phyloP scores from a whole-genome alignment of 2,329 filamentous ascomycete species.

The Xylaria sp. region DNA sequence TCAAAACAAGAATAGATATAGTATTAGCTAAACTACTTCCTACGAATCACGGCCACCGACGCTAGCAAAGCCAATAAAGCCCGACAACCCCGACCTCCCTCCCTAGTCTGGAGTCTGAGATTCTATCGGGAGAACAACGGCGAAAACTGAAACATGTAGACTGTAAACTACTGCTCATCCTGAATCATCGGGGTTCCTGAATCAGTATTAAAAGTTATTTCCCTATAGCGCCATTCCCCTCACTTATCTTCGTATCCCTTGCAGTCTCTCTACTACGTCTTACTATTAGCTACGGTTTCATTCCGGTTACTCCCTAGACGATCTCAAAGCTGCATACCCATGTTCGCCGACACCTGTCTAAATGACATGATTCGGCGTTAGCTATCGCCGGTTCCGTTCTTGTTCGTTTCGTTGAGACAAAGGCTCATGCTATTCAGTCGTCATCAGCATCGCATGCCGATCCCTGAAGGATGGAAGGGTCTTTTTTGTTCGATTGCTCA shows the following conservation, averaged over 20 bases:
- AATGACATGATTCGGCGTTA: not conserved
- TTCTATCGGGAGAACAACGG: not conserved
- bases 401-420: not conserved
- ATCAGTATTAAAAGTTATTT: not conserved
- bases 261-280: not conserved
- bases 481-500: conserved; percentile 15
- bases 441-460: not conserved
- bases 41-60: conserved; percentile 10
- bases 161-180: not conserved
- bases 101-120: conserved; percentile 6
- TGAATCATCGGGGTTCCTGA: not conserved
- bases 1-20: not conserved
- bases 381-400: not conserved
- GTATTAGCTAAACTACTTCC: not conserved
- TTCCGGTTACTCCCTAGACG: not conserved
- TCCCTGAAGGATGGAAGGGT: not conserved
- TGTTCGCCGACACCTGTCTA: conserved; percentile 2
- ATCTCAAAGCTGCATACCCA: not conserved
- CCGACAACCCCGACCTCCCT: conserved; percentile 1
- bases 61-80: not conserved
- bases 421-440: not conserved
- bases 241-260: not conserved
- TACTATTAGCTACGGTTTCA: not conserved
- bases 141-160: not conserved
- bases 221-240: not conserved